phyloP scores from a whole-genome alignment of 2,329 filamentous ascomycete genomes.

The Aspergillus brunneoviolaceus region DNA sequence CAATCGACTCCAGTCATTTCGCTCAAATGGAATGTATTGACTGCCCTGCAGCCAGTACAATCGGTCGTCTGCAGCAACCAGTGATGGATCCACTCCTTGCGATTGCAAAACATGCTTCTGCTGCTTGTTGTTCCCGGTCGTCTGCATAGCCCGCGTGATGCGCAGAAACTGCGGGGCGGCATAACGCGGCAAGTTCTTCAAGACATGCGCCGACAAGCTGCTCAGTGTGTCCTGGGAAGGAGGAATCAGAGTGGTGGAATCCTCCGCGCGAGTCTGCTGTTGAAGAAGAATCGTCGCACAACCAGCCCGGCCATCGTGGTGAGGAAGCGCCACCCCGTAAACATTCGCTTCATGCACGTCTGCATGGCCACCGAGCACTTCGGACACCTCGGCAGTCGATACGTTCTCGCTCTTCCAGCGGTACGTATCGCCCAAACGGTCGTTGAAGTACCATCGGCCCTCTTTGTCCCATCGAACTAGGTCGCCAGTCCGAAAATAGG shows the following conservation, averaged over 20 bases:
- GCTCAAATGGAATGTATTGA: constrained; percentile 66
- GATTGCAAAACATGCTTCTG: constrained; percentile 73
- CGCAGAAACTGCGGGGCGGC: constrained; percentile 77
- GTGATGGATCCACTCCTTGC: constrained; percentile 68
- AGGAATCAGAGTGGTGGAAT: constrained; percentile 24
- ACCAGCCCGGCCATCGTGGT: constrained; percentile 80
- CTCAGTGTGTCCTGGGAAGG: constrained; percentile 49
- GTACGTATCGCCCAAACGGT: constrained; percentile 59
- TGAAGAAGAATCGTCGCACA: constrained; percentile 70
- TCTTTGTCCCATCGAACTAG: constrained; percentile 69
- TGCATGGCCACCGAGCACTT: constrained; percentile 67
- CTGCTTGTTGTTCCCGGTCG: constrained; percentile 86
- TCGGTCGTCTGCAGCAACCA: constrained; percentile 39
- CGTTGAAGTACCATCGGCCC: constrained; percentile 74
- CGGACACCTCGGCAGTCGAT: constrained; percentile 77
- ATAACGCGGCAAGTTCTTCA: constrained; percentile 64
- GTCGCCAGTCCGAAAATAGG: constrained; percentile 83
- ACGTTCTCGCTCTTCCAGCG: constrained; percentile 75
- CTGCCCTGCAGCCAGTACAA: constrained; percentile 68
- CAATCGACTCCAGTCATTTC: constrained; percentile 67
- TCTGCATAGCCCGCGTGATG: constrained; percentile 60
- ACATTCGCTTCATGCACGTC: constrained; percentile 77
- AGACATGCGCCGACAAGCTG: constrained; percentile 62
- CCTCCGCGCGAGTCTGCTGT: constrained; percentile 35
- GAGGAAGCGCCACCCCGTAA: constrained; percentile 75